These are phyloP conservation scores for Echeveria elegans DNA, from an alignment of 164 flowering plant genomes.

Conservation along the genomic window DNA sequence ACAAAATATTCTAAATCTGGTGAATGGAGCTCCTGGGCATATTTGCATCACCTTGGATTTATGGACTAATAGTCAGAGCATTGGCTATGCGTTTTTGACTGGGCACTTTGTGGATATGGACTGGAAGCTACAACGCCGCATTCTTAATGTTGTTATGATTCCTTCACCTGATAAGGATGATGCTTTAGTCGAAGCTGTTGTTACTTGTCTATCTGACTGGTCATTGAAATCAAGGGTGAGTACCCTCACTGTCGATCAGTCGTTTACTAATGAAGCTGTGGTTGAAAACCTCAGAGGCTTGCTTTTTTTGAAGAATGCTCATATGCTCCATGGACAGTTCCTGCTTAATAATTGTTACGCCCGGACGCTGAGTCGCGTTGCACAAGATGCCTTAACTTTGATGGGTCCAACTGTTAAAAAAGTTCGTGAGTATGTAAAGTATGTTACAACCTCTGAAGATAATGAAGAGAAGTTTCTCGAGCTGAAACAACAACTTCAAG, in stretches of 20 bases:
- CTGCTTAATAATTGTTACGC: slow-evolving; percentile 52
- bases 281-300: slow-evolving; percentile 44
- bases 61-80: slow-evolving; percentile 46
- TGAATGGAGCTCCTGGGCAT: slow-evolving; percentile 41
- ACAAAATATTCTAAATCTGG: slow-evolving; percentile 33
- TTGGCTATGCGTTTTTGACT: slow-evolving; percentile 50
- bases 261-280: slow-evolving; percentile 30
- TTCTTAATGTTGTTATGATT: slow-evolving; percentile 54
- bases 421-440: slow-evolving; percentile 63
- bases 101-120: slow-evolving; percentile 69
- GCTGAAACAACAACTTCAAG: slow-evolving; percentile 60
- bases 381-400: slow-evolving; percentile 38
- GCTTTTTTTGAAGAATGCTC: slow-evolving; percentile 40
- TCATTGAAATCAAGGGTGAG: slow-evolving; percentile 40
- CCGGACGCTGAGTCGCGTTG: slow-evolving; percentile 43
- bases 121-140: slow-evolving; percentile 52
- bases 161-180: slow-evolving; percentile 46
- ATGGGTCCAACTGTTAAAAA: slow-evolving; percentile 33
- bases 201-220: slow-evolving; percentile 63
- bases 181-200: slow-evolving; percentile 51
- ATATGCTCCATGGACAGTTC: slow-evolving; percentile 48
- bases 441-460: slow-evolving; percentile 45
- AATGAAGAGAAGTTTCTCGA: slow-evolving; percentile 46
- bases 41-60: slow-evolving; percentile 54
- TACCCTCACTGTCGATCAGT: slow-evolving; percentile 45